A percentile compares a stretch with the other conserved stretches of the same genome.
Evolutionary conservation across 345 rosid species (phyloP).

Genomic region (Citrus inodora): DNA sequence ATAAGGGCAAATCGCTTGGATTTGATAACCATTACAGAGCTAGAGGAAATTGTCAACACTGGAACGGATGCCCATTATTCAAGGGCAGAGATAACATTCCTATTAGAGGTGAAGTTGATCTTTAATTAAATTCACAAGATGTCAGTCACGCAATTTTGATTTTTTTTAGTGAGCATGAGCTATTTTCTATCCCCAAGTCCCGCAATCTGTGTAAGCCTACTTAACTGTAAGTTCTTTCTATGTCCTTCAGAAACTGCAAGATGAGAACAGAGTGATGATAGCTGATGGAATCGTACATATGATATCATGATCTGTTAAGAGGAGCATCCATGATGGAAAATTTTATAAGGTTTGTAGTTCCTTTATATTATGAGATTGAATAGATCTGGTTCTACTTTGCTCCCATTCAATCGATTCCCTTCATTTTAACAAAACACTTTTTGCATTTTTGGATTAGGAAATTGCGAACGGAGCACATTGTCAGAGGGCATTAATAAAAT

Average conservation of each 20-base stretch:
- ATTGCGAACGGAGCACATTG: background rate
- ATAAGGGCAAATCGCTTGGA: slow-evolving; percentile 74
- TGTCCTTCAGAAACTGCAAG: slow-evolving; percentile 75
- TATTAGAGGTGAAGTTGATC: slow-evolving; percentile 58
- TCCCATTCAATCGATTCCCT: background rate
- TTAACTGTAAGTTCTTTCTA: background rate
- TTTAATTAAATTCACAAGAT: background rate
- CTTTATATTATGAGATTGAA: background rate
- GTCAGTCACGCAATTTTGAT: background rate
- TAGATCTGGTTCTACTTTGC: background rate
- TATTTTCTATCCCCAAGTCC: background rate
- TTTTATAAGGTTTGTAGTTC: slow-evolving; percentile 6
- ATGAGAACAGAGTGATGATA: slow-evolving; percentile 90
- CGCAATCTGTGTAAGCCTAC: background rate
- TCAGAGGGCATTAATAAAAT: background rate
- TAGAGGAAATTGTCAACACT: slow-evolving; percentile 61
- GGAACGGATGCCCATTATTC: slow-evolving; percentile 51
- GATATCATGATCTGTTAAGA: slow-evolving; percentile 35
- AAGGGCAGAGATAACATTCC: slow-evolving; percentile 59
- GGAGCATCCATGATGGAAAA: slow-evolving; percentile 6
- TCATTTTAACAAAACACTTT: background rate
- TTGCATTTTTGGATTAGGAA: background rate
- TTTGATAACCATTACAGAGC: slow-evolving; percentile 59
- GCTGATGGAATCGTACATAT: slow-evolving; percentile 71
- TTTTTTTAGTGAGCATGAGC: background rate